phyloP scores from a whole-genome alignment of 495 filamentous ascomycete genomes.

The Aspergillus nidulans region DNA sequence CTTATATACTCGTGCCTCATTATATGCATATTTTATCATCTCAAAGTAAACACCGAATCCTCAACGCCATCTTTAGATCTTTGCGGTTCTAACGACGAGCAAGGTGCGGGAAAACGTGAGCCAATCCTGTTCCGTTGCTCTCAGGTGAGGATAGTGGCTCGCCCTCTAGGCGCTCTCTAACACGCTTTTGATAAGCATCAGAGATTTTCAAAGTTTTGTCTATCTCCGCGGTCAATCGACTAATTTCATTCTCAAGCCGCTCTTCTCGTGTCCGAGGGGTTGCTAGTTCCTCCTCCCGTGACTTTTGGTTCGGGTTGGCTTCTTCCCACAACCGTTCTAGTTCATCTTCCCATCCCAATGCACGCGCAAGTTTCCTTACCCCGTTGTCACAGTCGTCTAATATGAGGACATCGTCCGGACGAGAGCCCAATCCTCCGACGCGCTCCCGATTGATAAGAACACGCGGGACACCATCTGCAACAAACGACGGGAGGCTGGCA shows the following conservation, averaged over 20 bases:
- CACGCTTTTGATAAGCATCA: conserved; percentile 39
- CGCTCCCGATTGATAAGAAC: conserved; percentile 82
- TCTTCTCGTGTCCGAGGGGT: conserved; percentile 48
- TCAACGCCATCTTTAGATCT: not conserved
- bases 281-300: conserved; percentile 28
- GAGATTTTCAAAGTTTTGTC: conserved; percentile 47
- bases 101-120: conserved; percentile 46
- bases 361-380: conserved; percentile 75
- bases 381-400: conserved; percentile 78
- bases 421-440: conserved; percentile 75
- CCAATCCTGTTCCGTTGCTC: conserved; percentile 20
- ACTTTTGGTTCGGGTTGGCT: conserved; percentile 42
- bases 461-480: conserved; percentile 59
- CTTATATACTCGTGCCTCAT: conserved; percentile 4
- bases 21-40: not conserved
- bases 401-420: conserved; percentile 71
- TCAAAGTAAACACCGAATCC: not conserved
- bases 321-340: conserved; percentile 65
- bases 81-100: conserved; percentile 10
- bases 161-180: conserved; percentile 34
- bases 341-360: conserved; percentile 82
- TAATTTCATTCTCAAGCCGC: conserved; percentile 48
- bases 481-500: conserved; percentile 67
- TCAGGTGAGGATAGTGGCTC: not conserved
- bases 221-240: conserved; percentile 49